Conservation (phyloP, 1,284 basidiomycete genomes). For the Ganoderma leucocontextum region DNA sequence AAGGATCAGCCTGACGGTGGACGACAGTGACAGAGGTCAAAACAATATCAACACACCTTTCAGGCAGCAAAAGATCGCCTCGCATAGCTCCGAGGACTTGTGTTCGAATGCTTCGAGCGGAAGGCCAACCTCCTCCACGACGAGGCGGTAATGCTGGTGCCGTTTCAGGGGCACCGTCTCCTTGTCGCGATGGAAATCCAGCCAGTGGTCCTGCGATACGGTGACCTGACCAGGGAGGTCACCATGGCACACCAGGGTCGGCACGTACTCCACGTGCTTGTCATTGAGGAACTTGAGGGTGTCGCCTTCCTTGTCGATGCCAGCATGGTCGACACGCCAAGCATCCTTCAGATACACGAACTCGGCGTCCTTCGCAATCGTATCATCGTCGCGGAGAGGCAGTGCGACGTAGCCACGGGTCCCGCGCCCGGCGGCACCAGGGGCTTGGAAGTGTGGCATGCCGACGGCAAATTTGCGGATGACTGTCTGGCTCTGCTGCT, state of each 20-base stretch:
- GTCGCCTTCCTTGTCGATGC: conserved; percentile 31
- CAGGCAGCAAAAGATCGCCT: conserved; percentile 1
- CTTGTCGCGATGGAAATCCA: not conserved
- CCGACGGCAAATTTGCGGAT: conserved; percentile 17
- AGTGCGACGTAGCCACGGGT: conserved; percentile 28
- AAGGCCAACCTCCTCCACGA: conserved; percentile 24
- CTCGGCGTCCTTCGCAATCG: not conserved
- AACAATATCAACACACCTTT: not conserved
- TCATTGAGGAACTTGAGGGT: conserved; percentile 33
- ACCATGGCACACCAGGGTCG: conserved; percentile 21
- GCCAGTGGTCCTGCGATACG: conserved; percentile 8
- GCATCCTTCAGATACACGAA: conserved; percentile 39
- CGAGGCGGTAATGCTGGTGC: conserved; percentile 27
- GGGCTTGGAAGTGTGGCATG: conserved; percentile 19
- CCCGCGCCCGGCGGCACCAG: conserved; percentile 9
- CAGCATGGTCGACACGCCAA: conserved; percentile 34
- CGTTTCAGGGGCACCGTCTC: conserved; percentile 9
- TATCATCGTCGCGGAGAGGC: conserved; percentile 2
- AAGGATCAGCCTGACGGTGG: not conserved
- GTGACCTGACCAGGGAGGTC: conserved; percentile 22
- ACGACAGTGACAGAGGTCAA: too few species aligned
- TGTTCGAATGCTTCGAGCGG: conserved; percentile 16
- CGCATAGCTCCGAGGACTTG: not conserved
- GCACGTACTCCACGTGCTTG: conserved; percentile 28
- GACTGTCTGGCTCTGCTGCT: not conserved